phyloP scores from a whole-genome alignment of 2,329 filamentous ascomycete species.

The Verticillium klebahnii region DNA sequence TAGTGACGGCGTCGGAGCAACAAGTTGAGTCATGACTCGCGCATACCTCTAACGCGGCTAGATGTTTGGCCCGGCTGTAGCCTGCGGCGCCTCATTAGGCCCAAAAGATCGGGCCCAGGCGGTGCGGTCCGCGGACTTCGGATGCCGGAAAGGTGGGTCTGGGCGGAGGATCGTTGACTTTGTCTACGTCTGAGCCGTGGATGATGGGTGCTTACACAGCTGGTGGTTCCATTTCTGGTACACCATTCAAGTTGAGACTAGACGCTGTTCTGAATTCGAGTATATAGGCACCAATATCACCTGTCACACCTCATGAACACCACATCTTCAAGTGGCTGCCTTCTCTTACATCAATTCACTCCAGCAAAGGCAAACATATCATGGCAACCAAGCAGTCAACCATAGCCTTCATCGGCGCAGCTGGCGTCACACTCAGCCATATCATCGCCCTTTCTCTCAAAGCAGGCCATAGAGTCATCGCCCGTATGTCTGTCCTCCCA shows the following conservation, averaged over 20 bases:
- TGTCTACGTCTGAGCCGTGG: no score
- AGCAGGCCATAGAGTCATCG: background rate
- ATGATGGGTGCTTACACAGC: background rate
- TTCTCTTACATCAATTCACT: background rate
- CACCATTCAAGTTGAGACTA: no score
- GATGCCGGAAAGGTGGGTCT: background rate
- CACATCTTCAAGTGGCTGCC: background rate
- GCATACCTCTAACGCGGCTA: background rate
- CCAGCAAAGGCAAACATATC: background rate
- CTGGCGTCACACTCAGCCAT: background rate
- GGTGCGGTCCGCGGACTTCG: background rate
- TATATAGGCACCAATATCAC: no score
- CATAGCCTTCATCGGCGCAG: constrained; percentile 1
- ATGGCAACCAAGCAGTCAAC: background rate
- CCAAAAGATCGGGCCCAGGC: background rate
- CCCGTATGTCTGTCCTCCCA: background rate
- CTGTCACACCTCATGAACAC: no score
- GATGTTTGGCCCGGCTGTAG: background rate
- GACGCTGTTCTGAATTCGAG: no score
- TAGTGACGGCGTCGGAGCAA: background rate
- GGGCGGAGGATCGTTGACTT: background rate
- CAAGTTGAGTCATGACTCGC: background rate
- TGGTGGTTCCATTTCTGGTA: no score
- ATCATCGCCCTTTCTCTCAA: background rate
- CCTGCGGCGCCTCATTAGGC: background rate